Evolutionary conservation across 2,329 filamentous ascomycete species (phyloP).

Genomic region (Clonostachys byssicola): DNA sequence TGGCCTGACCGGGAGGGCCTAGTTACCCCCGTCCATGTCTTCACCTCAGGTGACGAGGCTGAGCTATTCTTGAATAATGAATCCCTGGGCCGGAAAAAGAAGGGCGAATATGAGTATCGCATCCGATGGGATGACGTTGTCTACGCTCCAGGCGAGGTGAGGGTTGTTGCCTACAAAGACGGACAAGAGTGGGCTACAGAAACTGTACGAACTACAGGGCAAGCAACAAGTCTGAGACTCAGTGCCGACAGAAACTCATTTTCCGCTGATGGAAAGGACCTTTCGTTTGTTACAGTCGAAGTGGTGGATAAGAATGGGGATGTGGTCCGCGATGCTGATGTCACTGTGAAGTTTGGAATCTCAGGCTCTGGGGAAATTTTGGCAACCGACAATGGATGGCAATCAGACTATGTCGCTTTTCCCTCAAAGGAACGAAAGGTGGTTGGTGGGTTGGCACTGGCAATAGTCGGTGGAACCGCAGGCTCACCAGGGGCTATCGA

Average conservation of each 20-base stretch:
- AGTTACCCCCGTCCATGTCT: slow-evolving; percentile 49
- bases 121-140: slow-evolving; percentile 46
- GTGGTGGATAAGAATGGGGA: slow-evolving; percentile 37
- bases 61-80: slow-evolving; percentile 49
- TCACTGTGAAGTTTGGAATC: slow-evolving; percentile 36
- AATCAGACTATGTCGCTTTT: slow-evolving; percentile 36
- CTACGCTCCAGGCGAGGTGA: slow-evolving; percentile 40
- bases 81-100: slow-evolving; percentile 33
- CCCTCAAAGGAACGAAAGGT: slow-evolving; percentile 30
- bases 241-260: slow-evolving; percentile 33
- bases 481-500: slow-evolving; percentile 1
- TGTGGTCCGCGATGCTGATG: slow-evolving; percentile 33
- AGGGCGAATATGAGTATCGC: slow-evolving; percentile 32
- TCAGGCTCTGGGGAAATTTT: slow-evolving; percentile 38
- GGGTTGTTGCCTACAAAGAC: slow-evolving; percentile 40
- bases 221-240: slow-evolving; percentile 26
- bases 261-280: slow-evolving; percentile 32
- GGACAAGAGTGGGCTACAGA: slow-evolving; percentile 39
- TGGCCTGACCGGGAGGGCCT: slow-evolving; percentile 41
- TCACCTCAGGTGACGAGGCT: slow-evolving; percentile 43
- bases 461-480: slow-evolving; percentile 24
- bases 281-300: slow-evolving; percentile 37
- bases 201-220: slow-evolving; percentile 31
- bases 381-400: slow-evolving; percentile 47
- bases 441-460: slow-evolving; percentile 32